phyloP scores from a whole-genome alignment of 148 eudicot species.

The Persicaria maculosa region DNA sequence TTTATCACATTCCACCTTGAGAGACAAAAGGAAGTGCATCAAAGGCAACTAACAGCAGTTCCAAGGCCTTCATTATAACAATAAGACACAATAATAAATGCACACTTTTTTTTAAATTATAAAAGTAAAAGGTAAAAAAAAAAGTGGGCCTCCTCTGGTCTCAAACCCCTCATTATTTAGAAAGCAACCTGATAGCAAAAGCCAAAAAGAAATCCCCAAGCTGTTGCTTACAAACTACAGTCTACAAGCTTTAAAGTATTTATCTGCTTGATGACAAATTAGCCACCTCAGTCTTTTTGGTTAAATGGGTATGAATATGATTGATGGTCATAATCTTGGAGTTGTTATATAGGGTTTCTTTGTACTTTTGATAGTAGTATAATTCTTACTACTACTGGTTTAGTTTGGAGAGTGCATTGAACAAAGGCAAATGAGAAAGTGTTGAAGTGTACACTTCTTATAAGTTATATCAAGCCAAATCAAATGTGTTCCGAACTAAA shows the following conservation, averaged over 20 bases:
- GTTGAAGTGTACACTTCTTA: too few relatives aligned
- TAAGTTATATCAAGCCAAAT: too few relatives aligned
- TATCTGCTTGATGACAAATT: background rate
- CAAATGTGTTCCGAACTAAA: too few relatives aligned
- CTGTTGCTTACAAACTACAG: background rate
- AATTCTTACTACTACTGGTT: too few relatives aligned
- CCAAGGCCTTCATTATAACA: background rate
- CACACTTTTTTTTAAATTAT: too few relatives aligned
- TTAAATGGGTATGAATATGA: too few relatives aligned
- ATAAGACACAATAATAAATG: background rate
- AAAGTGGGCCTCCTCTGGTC: background rate
- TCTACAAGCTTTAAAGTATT: background rate
- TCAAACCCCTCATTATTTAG: background rate
- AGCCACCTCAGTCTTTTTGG: too few relatives aligned
- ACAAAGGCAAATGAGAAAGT: too few relatives aligned
- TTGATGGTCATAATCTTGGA: too few relatives aligned
- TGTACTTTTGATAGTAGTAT: too few relatives aligned
- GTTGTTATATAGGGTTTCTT: too few relatives aligned
- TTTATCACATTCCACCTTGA: background rate
- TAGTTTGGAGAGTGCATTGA: too few relatives aligned
- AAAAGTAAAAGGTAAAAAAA: background rate
- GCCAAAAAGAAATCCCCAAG: background rate
- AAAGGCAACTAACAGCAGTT: background rate
- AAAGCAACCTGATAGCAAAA: background rate
- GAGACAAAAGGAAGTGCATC: constrained; percentile 7